Conservation (phyloP, 2,329 filamentous ascomycete genomes). For the Shiraia bambusicola region DNA sequence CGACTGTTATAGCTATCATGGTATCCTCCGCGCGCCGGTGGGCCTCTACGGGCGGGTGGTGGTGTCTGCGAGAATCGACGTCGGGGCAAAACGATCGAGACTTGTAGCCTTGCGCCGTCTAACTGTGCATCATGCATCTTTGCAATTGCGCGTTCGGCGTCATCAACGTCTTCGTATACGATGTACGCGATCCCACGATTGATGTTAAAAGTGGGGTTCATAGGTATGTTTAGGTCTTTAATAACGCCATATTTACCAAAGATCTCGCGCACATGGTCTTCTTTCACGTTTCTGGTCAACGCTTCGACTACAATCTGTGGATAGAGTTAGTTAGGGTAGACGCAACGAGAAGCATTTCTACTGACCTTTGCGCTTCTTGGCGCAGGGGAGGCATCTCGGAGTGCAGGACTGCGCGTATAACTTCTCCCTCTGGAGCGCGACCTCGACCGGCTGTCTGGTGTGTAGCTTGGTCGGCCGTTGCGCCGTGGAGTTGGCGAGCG, state of each 20-base stretch:
- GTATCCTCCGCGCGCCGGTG: constrained; percentile 29
- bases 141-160: constrained; percentile 85
- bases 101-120: constrained; percentile 78
- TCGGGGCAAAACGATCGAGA: constrained; percentile 83
- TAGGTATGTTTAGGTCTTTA: constrained; percentile 82
- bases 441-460: constrained; percentile 29
- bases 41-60: constrained; percentile 65
- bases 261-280: constrained; percentile 84
- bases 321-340: constrained; percentile 2
- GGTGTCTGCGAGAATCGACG: constrained; percentile 81
- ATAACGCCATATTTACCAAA: constrained; percentile 88
- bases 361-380: constrained; percentile 45
- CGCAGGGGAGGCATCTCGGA: constrained; percentile 35
- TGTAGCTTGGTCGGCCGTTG: constrained; percentile 41
- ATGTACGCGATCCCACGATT: constrained; percentile 96
- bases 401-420: constrained; percentile 38
- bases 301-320: constrained; percentile 94
- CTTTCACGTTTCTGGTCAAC: constrained; percentile 90
- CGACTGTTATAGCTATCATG: constrained; percentile 30
- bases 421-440: constrained; percentile 33
- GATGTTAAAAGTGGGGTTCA: constrained; percentile 81
- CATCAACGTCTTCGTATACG: constrained; percentile 71
- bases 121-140: constrained; percentile 98
- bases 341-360: not conserved
- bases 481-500: constrained; percentile 32